Evolutionary conservation across 1,284 basidiomycete genomes (phyloP), one percentile per base, ranked within the genome.

Genomic region (Cutaneotrichosporon cavernicola): DNA sequence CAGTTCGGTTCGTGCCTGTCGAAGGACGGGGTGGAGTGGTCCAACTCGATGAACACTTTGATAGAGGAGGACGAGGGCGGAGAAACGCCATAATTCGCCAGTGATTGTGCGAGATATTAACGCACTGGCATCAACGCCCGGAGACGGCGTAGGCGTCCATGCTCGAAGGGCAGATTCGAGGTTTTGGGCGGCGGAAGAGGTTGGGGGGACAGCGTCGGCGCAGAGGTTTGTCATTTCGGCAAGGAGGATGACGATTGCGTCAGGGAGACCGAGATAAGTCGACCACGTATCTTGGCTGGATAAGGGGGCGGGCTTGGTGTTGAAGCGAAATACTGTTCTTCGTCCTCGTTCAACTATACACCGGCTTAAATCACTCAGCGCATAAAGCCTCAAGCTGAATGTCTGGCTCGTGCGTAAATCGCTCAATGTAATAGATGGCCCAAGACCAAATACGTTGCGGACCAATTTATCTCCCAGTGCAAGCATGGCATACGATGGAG

Each of bases 241-340:
- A 10, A 75, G 67, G 26, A 75, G 65, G 21, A 73, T 67, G 50
- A 72, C 65, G 38, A 75, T 72, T 11, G 66, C 53, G 49, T 74
- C 71, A 5, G 72, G 72, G 3, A 75, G 60, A 22, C 73, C 72
- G 10, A 75, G 72, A 47, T 75, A 73, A 4, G 71, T 63, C 13
- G 70, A 68, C 70, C 72, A 73, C 8, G 68, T 60, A 49, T 71
- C 73, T 36, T 69, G 66, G n/a, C 11, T 46, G 32, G 49, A 61
- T 31, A 59, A 34, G n/a, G n/a, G n/a, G n/a, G n/a, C n/a, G n/a
- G n/a, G n/a, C n/a, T n/a, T n/a, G n/a, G 46, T 34, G n/a, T 49
- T 50, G 32, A 59, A 61, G n/a, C 26, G 26, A 21, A 46, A 61
- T 21, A 62, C 67, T 8, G 72, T 74, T 16, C 63, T 63, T 2